Evolutionary conservation across 1,139 yeast genomes (phyloP).

Genomic region (Nakaseomyces sp.): DNA sequence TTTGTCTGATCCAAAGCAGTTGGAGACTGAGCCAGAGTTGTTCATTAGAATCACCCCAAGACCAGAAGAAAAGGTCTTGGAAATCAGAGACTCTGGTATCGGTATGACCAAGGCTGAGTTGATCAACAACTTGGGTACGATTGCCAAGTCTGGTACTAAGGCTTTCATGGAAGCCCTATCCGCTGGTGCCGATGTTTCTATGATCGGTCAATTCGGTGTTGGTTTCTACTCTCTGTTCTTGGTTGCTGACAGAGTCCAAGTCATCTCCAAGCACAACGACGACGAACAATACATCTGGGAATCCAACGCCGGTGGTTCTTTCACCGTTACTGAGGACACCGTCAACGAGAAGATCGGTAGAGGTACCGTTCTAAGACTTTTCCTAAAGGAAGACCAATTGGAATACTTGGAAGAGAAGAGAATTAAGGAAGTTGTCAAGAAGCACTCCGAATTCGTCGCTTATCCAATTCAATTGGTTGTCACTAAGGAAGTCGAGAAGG

Average conservation of each 20-base stretch:
- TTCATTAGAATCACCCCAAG: conserved; percentile 95
- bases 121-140: conserved; percentile 98
- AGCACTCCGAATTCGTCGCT: conserved; percentile 98
- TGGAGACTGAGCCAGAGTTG: conserved; percentile 92
- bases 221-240: conserved; percentile 99
- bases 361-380: conserved; percentile 93
- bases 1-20: conserved; percentile 79
- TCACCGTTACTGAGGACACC: conserved; percentile 89
- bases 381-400: conserved; percentile 97
- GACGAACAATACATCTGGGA: conserved; percentile 99
- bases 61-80: conserved; percentile 89
- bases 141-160: conserved; percentile 99
- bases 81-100: conserved; percentile 98
- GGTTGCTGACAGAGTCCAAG: conserved; percentile 99
- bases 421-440: conserved; percentile 98
- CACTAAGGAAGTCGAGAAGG: conserved; percentile 97
- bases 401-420: conserved; percentile 99
- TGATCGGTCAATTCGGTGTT: conserved; percentile 99
- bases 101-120: conserved; percentile 99
- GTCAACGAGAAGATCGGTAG: conserved; percentile 78
- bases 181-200: conserved; percentile 99
- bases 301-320: conserved; percentile 99
- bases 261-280: conserved; percentile 95
- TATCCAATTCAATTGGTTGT: conserved; percentile 98
- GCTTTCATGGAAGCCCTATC: conserved; percentile 98